Conservation (phyloP, 2,329 filamentous ascomycete genomes). For the Diaporthe longicolla region DNA sequence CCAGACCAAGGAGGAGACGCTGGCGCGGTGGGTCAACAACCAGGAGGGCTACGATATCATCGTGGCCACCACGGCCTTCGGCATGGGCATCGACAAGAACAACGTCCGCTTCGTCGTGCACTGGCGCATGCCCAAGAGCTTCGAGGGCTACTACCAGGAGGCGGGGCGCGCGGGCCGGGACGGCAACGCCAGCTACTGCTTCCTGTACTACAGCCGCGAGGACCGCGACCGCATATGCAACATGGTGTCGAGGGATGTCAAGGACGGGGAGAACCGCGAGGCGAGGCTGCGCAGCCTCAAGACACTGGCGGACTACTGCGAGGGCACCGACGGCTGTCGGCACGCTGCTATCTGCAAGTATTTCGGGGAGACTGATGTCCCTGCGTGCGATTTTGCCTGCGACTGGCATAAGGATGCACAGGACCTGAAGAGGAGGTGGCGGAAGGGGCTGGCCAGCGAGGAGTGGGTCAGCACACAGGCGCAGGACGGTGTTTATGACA, state of each 20-base stretch:
- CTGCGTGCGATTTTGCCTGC: slow-evolving; percentile 80
- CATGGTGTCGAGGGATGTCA: slow-evolving; percentile 65
- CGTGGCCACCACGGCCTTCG: slow-evolving; percentile 95
- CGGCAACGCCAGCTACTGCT: slow-evolving; percentile 87
- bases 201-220: slow-evolving; percentile 91
- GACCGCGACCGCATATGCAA: slow-evolving; percentile 82
- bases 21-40: slow-evolving; percentile 80
- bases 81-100: slow-evolving; percentile 98
- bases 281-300: slow-evolving; percentile 74
- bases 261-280: slow-evolving; percentile 59
- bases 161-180: slow-evolving; percentile 92
- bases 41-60: slow-evolving; percentile 88
- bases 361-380: slow-evolving; percentile 76
- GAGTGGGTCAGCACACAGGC: slow-evolving; percentile 76
- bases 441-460: slow-evolving; percentile 69
- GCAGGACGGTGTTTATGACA: slow-evolving; percentile 70
- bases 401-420: slow-evolving; percentile 81
- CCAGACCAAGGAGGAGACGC: slow-evolving; percentile 78
- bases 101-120: slow-evolving; percentile 95
- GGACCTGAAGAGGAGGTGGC: slow-evolving; percentile 70
- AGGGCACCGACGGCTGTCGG: slow-evolving; percentile 79
- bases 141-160: slow-evolving; percentile 97
- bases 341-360: slow-evolving; percentile 83
- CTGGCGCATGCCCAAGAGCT: slow-evolving; percentile 93
- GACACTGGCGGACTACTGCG: slow-evolving; percentile 84